These are phyloP conservation scores for Hordeum marinum DNA, from an alignment of 176 grass and related monocot genomes.

Conservation along the genomic window DNA sequence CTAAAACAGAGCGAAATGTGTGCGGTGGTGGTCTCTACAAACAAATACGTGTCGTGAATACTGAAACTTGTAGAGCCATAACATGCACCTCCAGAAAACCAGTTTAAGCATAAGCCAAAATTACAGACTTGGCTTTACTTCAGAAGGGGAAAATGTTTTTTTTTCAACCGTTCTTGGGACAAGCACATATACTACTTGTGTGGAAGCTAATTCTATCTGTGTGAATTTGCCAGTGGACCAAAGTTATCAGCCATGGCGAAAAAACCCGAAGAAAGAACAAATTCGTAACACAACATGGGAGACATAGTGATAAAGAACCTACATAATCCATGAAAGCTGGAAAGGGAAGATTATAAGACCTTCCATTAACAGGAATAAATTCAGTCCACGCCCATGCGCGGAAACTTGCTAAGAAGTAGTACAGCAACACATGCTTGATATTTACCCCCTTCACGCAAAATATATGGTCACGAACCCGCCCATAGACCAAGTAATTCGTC, in stretches of 20 bases:
- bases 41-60: not conserved
- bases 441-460: not conserved
- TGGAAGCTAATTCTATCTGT: not conserved
- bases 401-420: not conserved
- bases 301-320: not conserved
- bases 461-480: not conserved
- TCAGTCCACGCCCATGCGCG: not conserved
- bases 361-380: not conserved
- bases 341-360: not conserved
- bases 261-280: not conserved
- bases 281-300: not conserved
- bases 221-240: not conserved
- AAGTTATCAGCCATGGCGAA: not conserved
- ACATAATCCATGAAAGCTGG: not conserved
- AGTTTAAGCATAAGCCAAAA: not conserved
- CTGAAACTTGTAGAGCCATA: not conserved
- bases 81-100: not conserved
- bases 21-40: not conserved
- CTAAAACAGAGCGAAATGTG: not conserved
- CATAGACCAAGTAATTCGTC: not conserved
- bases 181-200: not conserved
- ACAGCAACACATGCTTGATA: not conserved
- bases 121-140: not conserved
- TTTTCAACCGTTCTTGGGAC: not conserved
- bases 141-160: not conserved